Evolutionary conservation across 2,329 filamentous ascomycete genomes (phyloP).

Genomic region (Calonectria montana): DNA sequence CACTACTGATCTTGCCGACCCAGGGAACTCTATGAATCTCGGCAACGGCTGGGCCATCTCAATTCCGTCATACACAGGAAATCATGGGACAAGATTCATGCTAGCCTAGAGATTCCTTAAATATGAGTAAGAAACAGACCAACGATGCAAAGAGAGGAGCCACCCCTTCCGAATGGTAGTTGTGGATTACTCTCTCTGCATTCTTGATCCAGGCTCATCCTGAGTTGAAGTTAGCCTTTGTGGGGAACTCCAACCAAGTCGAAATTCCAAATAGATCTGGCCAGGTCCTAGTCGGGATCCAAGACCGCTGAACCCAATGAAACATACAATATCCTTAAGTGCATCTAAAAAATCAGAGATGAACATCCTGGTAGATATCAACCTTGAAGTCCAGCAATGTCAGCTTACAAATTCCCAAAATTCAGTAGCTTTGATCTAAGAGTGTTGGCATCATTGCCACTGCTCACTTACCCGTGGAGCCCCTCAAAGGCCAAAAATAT

Average conservation of each 20-base stretch:
- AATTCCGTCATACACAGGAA: neutral
- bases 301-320: neutral
- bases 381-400: neutral
- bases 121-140: too few relatives aligned
- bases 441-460: neutral
- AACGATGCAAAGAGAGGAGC: neutral
- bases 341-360: neutral
- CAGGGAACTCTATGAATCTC: neutral
- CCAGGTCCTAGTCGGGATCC: neutral
- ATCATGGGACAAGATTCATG: neutral
- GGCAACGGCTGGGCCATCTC: neutral
- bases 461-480: neutral
- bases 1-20: neutral
- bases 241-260: neutral
- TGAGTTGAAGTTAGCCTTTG: neutral
- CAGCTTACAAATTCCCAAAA: neutral
- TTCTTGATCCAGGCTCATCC: neutral
- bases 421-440: neutral
- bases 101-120: too few relatives aligned
- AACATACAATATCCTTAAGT: neutral
- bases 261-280: neutral
- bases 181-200: neutral
- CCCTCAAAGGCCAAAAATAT: neutral
- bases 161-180: accelerated
- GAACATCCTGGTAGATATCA: neutral